Conservation (phyloP, 257 asterid genomes). For the Solanum piurae region DNA sequence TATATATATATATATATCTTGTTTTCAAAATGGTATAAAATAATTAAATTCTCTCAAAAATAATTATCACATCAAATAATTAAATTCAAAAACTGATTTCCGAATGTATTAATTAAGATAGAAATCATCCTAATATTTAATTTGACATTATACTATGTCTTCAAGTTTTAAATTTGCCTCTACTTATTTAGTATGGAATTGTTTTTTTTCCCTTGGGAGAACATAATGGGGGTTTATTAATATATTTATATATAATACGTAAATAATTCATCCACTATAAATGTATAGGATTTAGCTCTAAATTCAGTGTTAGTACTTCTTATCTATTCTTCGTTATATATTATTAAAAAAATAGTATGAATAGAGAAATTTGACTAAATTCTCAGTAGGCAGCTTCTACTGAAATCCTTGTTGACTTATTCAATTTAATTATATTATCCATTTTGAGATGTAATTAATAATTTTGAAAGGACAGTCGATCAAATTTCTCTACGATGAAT, state of each 20-base stretch:
- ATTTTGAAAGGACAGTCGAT: not conserved
- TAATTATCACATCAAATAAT: not conserved
- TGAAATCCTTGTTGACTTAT: not conserved
- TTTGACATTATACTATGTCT: not conserved
- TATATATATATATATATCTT: not conserved
- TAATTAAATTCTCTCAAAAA: not conserved
- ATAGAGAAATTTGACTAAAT: not conserved
- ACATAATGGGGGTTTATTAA: not conserved
- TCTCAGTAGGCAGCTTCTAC: not conserved
- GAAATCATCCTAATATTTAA: not conserved
- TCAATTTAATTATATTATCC: not conserved
- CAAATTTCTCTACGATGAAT: not conserved
- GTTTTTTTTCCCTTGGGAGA: not conserved
- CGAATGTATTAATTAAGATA: not conserved
- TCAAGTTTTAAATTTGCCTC: not conserved
- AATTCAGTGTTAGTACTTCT: not conserved
- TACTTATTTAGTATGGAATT: not conserved
- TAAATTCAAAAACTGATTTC: not conserved
- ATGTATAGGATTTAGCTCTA: not conserved
- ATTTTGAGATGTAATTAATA: not conserved
- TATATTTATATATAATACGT: not conserved
- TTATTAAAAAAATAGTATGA: not conserved
- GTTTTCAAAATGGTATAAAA: not conserved
- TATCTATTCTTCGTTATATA: not conserved
- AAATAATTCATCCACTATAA: not conserved